Percentiles rank a stretch among this genome's conserved stretches.
Evolutionary conservation across 352 stramenopile species (phyloP).

Genomic region (Pilasporangium apinafurcum): DNA sequence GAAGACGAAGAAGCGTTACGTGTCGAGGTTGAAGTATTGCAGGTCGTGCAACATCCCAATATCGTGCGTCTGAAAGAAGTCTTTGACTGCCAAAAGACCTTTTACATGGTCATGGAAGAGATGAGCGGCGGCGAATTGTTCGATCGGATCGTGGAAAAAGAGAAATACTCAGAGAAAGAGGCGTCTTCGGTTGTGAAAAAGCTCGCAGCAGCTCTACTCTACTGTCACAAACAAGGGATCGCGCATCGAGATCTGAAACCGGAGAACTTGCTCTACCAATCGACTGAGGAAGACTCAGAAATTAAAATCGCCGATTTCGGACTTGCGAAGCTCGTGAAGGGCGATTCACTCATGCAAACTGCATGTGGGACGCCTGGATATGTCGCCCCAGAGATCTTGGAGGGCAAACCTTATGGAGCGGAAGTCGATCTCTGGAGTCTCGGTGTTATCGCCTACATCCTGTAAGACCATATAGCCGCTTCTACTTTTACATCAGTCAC

Average conservation of each 20-base stretch:
- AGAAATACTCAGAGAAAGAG: slow-evolving; percentile 90
- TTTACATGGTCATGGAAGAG: slow-evolving; percentile 92
- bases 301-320: slow-evolving; percentile 95
- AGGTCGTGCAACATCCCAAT: slow-evolving; percentile 80
- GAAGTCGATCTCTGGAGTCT: slow-evolving; percentile 96
- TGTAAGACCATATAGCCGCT: slow-evolving; percentile 24
- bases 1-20: slow-evolving; percentile 79
- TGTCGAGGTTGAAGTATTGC: slow-evolving; percentile 80
- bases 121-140: slow-evolving; percentile 91
- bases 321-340: slow-evolving; percentile 87
- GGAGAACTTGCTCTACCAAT: slow-evolving; percentile 87
- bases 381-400: slow-evolving; percentile 95
- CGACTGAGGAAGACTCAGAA: slow-evolving; percentile 80
- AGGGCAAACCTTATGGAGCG: slow-evolving; percentile 88
- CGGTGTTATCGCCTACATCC: slow-evolving; percentile 96
- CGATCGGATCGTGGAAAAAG: slow-evolving; percentile 89
- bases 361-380: slow-evolving; percentile 96
- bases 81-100: slow-evolving; percentile 85
- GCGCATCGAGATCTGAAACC: slow-evolving; percentile 89
- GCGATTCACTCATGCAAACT: slow-evolving; percentile 91
- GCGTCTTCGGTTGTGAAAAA: slow-evolving; percentile 81
- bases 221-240: slow-evolving; percentile 88
- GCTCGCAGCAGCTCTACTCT: slow-evolving; percentile 73
- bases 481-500: too few species aligned
- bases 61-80: slow-evolving; percentile 86